Base-by-base conservation (phyloP, 2,329 filamentous ascomycete genomes). In the Fusarium haematococcum region DNA sequence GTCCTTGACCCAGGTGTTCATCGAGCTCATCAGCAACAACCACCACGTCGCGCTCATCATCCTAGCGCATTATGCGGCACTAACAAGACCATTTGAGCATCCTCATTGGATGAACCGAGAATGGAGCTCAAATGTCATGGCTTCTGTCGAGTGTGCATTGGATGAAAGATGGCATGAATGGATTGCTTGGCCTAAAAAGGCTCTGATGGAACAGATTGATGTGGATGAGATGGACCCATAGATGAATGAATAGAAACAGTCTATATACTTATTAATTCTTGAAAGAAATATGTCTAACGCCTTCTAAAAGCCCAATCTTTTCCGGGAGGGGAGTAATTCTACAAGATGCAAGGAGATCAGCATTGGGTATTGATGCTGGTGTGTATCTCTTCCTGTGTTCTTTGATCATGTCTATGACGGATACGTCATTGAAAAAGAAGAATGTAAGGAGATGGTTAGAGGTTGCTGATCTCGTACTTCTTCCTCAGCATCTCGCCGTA, bases 401-500 rank as follows among this genome's bases (percentile, higher is more conserved):
- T 27, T 27, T 27, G 27, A 27, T 27, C 27, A 27, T 27, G 27
- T 27, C 5, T 8, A 27, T 8, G 27, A 27, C 27, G 27, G 27
- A 27, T 27, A 2, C 27, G 27, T 27, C 27, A 27, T 27, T 27
- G 27, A 27, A 27, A 27, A 27, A 27, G 27, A 27, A 27, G 27
- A 27, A 27, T 27, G 27, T 6, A 27, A 27, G 33, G 4, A 16
- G 33, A 8, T n/a, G 23, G 2, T 13, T 39, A 58, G 13, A 58
- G 56, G 33, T 58, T 58, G 20, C 16, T 27, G 56, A 67, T 67
- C 33, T 68, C 63, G 9, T 71, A 75, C 58, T 63, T 68, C 39
- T 66, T 72, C 5, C 71, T 41, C n/a, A 75, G 16, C 35, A 13
- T 20, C 71, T 85, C 85, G 5, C 86, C 86, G 35, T 83, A 84